phyloP scores from a whole-genome alignment of 306 rosid species.

The Cicer arietinum region DNA sequence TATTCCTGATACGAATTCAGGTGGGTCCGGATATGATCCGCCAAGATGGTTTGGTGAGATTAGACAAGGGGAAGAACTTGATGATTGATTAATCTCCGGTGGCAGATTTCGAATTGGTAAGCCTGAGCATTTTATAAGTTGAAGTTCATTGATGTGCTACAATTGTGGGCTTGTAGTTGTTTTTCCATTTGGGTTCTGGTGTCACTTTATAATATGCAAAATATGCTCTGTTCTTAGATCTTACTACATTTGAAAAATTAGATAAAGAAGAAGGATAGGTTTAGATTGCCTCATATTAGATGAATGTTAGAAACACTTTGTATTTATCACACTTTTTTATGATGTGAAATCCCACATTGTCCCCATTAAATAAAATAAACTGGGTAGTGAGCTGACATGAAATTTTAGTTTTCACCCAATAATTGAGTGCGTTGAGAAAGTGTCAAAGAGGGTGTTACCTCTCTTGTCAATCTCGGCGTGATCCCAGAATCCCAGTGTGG shows the following conservation, averaged over 20 bases:
- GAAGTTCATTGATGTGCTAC: slow-evolving; percentile 13
- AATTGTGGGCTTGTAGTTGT: slow-evolving; percentile 5
- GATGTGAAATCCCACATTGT: no score
- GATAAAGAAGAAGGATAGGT: slow-evolving; percentile 3
- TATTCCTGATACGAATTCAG: slow-evolving; percentile 39
- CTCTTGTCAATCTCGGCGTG: no score
- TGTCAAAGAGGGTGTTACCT: no score
- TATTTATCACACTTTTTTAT: no score
- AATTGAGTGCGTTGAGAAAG: no score
- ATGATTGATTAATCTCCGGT: slow-evolving; percentile 38
- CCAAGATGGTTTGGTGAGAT: slow-evolving; percentile 85
- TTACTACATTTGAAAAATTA: neutral
- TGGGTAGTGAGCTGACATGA: no score
- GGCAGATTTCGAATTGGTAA: slow-evolving; percentile 17
- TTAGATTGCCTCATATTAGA: no score
- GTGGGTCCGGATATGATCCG: slow-evolving; percentile 92
- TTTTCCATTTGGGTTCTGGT: neutral
- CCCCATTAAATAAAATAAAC: no score
- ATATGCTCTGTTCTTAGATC: slow-evolving; percentile 31
- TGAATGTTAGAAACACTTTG: no score
- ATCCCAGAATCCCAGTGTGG: no score
- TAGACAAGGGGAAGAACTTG: slow-evolving; percentile 53
- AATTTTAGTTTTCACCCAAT: no score
- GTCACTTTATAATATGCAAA: slow-evolving; percentile 20
- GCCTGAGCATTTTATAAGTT: slow-evolving; percentile 19